Evolutionary conservation across 257 asterid species (phyloP).

Genomic region (Solanum gandarillasii): DNA sequence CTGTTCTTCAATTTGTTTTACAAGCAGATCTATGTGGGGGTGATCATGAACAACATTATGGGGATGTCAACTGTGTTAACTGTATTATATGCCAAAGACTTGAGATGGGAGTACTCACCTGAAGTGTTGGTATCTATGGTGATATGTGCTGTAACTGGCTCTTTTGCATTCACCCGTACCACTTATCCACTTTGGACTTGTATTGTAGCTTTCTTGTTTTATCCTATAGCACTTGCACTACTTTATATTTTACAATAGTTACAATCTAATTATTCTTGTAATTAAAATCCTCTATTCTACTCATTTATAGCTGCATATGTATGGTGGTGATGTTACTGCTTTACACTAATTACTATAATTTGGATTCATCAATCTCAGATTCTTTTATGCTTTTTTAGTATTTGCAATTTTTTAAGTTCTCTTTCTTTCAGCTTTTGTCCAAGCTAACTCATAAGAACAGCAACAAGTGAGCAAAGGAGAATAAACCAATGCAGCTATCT

Average conservation of each 20-base stretch:
- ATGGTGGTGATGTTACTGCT: not conserved
- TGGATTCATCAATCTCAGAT: not conserved
- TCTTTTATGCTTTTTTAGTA: not conserved
- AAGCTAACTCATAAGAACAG: not conserved
- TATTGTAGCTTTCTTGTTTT: constrained; percentile 37
- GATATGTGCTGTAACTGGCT: constrained; percentile 30
- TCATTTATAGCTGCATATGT: not conserved
- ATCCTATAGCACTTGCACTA: constrained; percentile 35
- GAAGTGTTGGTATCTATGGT: constrained; percentile 41
- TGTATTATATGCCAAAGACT: constrained; percentile 40
- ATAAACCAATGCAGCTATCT: not conserved
- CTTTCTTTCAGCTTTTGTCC: not conserved
- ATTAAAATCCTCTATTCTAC: not conserved
- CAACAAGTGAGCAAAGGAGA: not conserved
- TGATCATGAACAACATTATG: constrained; percentile 51
- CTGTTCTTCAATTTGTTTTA: not conserved
- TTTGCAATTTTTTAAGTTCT: not conserved
- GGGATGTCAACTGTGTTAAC: constrained; percentile 41
- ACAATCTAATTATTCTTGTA: not conserved
- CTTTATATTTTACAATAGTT: constrained; percentile 27
- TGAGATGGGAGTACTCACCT: constrained; percentile 55
- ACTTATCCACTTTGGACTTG: constrained; percentile 48
- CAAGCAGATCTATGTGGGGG: constrained; percentile 49
- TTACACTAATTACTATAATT: not conserved
- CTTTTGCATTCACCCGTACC: constrained; percentile 22